Evolutionary conservation across 2,329 filamentous ascomycete genomes (phyloP).

Genomic region (Claviceps sp.): DNA sequence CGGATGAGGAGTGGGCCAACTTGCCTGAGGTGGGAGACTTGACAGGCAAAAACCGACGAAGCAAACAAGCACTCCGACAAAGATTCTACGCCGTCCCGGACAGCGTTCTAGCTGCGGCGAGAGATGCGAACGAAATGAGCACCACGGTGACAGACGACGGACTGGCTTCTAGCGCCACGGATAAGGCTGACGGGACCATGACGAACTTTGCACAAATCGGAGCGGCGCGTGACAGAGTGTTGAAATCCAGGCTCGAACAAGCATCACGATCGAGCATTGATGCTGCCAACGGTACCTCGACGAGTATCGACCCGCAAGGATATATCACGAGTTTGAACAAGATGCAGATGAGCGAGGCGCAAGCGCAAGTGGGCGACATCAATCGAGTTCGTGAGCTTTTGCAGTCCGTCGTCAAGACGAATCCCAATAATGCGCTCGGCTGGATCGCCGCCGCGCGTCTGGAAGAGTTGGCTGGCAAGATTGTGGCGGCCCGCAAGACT

Average conservation of each 20-base stretch:
- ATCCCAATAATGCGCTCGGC: conserved; percentile 83
- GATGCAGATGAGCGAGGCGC: conserved; percentile 63
- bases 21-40: conserved; percentile 93
- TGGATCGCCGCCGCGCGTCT: conserved; percentile 92
- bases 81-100: conserved; percentile 95
- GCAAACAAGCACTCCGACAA: conserved; percentile 68
- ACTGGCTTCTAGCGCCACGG: conserved; percentile 22
- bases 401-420: conserved; percentile 96
- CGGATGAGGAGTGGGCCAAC: conserved; percentile 92
- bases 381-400: conserved; percentile 83
- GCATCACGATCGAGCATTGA: conserved; percentile 58
- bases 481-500: conserved; percentile 74
- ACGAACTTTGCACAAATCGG: conserved; percentile 98
- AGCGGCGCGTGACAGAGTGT: conserved; percentile 86
- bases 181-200: conserved; percentile 69
- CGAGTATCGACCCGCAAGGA: conserved; percentile 86
- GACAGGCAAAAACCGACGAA: conserved; percentile 82
- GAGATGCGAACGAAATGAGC: conserved; percentile 67
- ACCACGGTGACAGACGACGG: conserved; percentile 82
- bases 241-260: conserved; percentile 87
- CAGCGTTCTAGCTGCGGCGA: conserved; percentile 78
- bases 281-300: conserved; percentile 64
- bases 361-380: conserved; percentile 84
- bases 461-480: conserved; percentile 86
- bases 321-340: conserved; percentile 88